Evolutionary conservation across 1,139 yeast genomes (phyloP).

Genomic region (Saccharomyces pastorianus): DNA sequence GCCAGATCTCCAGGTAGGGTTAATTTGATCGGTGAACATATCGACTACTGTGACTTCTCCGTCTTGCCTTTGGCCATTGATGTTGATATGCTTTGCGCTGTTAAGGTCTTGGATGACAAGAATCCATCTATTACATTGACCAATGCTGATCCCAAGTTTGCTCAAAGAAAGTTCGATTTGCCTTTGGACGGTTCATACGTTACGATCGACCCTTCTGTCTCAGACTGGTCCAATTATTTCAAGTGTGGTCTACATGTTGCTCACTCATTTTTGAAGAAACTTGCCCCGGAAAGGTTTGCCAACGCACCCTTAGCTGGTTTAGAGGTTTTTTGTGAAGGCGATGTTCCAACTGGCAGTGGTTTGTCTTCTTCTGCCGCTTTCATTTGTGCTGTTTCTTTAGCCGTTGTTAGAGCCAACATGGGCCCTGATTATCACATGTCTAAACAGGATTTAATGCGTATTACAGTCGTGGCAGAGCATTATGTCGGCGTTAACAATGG

Average conservation of each 20-base stretch:
- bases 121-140: constrained; percentile 35
- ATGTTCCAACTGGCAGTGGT: constrained; percentile 69
- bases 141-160: constrained; percentile 39
- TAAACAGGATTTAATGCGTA: constrained; percentile 48
- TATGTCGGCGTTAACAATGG: constrained; percentile 70
- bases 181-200: constrained; percentile 39
- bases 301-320: constrained; percentile 36
- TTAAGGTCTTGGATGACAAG: constrained; percentile 30
- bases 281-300: constrained; percentile 26
- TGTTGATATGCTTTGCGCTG: constrained; percentile 55
- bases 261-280: constrained; percentile 40
- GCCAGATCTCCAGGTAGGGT: constrained; percentile 70
- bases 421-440: constrained; percentile 32
- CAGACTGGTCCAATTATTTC: constrained; percentile 62
- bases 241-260: constrained; percentile 61
- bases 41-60: constrained; percentile 60
- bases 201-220: constrained; percentile 41
- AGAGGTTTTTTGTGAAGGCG: constrained; percentile 51
- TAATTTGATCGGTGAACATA: constrained; percentile 67
- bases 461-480: constrained; percentile 64
- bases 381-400: constrained; percentile 58
- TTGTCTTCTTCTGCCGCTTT: constrained; percentile 68
- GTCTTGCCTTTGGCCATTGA: constrained; percentile 78
- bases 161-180: constrained; percentile 36
- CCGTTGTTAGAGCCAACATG: constrained; percentile 50